Base-by-base conservation (phyloP, 352 stramenopile species). In the Pythium biforme region DNA sequence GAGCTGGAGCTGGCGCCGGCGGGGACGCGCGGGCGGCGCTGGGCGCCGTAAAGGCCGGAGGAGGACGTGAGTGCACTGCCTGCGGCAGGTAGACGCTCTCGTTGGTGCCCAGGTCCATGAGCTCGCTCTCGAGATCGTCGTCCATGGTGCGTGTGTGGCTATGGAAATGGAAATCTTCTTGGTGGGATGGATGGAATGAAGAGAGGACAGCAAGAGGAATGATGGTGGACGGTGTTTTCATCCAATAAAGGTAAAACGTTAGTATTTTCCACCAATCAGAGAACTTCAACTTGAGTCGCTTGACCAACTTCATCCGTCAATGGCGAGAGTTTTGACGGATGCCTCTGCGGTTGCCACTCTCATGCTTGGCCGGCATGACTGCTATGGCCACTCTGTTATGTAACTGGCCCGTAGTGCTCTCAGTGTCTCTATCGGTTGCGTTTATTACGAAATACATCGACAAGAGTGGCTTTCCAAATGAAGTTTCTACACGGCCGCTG, bases 61-160 rank as follows among this genome's bases (percentile, higher is more conserved):
- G 8, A 7, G 40, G 20, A 2, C 53, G 46, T 19, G 75, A 68
- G 59, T 55, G 57, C 46, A 34, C 20, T 10, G 55, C 69, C 56
- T 66, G 43, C 1, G 80, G 80, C 31, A 89, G 50, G 61, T 89
- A 89, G 53, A 64, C 76, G 48, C 62, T 59, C 68, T 89, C 80
- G 55, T 88, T 89, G 51, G 62, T 80, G 22, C 59, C 70, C 51
- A 89, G 64, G 46, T 87, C 76, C 80, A 89, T 88, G 40, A 89
- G 64, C 67, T 89, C 77, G 19, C 64, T 72, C 47, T 89, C 80
- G 29, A 89, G 62, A 55, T 88, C 76, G 48, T 71, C 63, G 29
- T 72, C 66, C 59, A 68, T 72, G 22, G 7, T 25, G 19, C 40
- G 19, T 47, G 19, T 23, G 40, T 47, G 17, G 40, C 15, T 15